Conservation (phyloP, 73 alveolate species). For the Paramecium octaurelia region DNA sequence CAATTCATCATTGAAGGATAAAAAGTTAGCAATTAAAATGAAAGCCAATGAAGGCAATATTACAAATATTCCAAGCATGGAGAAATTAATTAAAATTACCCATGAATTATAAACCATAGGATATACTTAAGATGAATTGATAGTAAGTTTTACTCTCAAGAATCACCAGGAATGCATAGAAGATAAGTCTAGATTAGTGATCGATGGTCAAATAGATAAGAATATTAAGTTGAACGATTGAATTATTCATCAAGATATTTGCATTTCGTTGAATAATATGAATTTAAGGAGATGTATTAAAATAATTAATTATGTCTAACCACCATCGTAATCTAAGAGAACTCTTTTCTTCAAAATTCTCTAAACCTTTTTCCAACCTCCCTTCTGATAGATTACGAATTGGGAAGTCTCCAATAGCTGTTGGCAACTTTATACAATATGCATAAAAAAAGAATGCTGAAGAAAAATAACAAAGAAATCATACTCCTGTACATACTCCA, state of each 20-base stretch:
- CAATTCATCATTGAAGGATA: background rate
- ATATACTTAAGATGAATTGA: background rate
- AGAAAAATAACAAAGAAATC: constrained; percentile 18
- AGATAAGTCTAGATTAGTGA: background rate
- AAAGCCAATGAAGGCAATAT: background rate
- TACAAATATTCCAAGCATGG: background rate
- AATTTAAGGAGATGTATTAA: background rate
- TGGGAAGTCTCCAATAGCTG: background rate
- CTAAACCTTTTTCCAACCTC: background rate
- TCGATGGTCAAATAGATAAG: background rate
- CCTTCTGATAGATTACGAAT: background rate
- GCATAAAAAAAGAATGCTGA: constrained; percentile 12
- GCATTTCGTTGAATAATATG: background rate
- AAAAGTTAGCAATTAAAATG: background rate
- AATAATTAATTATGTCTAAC: constrained; percentile 21
- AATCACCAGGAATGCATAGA: background rate
- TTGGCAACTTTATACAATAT: background rate
- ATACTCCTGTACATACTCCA: background rate
- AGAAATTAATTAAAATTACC: background rate
- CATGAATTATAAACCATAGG: background rate
- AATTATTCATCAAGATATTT: background rate
- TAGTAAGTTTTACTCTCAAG: background rate
- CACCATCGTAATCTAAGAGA: constrained; percentile 33
- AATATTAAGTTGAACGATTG: background rate
- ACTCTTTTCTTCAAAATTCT: background rate